A percentile compares a stretch with the other conserved stretches of the same genome.
Conservation (phyloP, 495 filamentous ascomycete species). For the Talaromyces liani region DNA sequence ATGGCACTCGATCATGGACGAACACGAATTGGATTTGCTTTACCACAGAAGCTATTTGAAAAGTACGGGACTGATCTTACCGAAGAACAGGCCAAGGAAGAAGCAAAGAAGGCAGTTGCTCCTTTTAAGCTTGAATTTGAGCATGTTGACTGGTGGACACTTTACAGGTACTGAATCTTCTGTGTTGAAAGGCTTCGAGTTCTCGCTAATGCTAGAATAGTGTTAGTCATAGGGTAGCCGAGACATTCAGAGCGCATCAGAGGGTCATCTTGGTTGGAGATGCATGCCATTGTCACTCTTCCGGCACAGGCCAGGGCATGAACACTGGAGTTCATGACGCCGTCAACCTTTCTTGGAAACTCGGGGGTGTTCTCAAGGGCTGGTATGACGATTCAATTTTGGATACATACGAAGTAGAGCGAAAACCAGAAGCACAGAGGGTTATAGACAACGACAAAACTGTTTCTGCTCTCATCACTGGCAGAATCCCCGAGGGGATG, state of each 20-base stretch:
- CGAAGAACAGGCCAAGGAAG: background rate
- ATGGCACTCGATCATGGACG: background rate
- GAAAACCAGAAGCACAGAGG: background rate
- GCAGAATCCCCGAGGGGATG: background rate
- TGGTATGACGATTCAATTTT: conserved; percentile 5
- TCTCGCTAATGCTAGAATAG: background rate
- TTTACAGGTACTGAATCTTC: background rate
- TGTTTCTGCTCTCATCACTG: background rate
- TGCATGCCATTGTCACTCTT: conserved; percentile 41
- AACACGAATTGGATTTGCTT: background rate
- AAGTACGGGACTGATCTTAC: background rate
- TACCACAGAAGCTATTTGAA: background rate
- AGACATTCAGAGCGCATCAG: background rate
- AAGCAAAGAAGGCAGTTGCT: background rate
- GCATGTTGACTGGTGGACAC: background rate
- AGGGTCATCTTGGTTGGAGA: conserved; percentile 45
- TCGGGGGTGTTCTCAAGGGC: conserved; percentile 17
- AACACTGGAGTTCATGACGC: conserved; percentile 45
- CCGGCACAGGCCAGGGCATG: conserved; percentile 41
- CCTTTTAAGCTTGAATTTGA: background rate
- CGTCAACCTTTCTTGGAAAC: conserved; percentile 45
- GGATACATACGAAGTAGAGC: conserved; percentile 15
- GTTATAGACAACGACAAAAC: background rate
- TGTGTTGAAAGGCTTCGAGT: background rate
- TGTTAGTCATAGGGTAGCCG: background rate